Conservation (phyloP, 2,329 filamentous ascomycete species). For the Talaromyces sp. region DNA sequence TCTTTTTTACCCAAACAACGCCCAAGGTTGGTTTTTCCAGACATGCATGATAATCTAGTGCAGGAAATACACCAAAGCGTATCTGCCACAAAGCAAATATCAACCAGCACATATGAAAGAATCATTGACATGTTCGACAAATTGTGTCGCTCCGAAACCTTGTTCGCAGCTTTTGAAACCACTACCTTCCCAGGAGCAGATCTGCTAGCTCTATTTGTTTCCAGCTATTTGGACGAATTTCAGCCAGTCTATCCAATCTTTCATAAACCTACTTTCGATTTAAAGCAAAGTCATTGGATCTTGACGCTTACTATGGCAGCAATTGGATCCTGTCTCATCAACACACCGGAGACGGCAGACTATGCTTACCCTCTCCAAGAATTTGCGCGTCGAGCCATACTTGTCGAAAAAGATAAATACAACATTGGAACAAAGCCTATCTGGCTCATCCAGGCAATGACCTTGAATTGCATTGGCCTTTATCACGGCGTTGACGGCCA, state of each 20-base stretch:
- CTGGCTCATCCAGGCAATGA: conserved; percentile 31
- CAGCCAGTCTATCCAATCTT: conserved; percentile 42
- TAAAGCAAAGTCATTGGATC: conserved; percentile 39
- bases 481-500: conserved; percentile 28
- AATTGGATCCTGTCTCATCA: conserved; percentile 39
- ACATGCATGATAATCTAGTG: conserved; percentile 21
- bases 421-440: conserved; percentile 20
- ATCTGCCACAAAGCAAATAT: conserved; percentile 21
- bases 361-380: conserved; percentile 40
- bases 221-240: conserved; percentile 39
- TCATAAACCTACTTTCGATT: conserved; percentile 38
- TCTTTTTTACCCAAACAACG: conserved; percentile 4
- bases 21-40: conserved; percentile 21
- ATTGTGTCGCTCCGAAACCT: conserved; percentile 31
- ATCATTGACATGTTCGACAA: conserved; percentile 31
- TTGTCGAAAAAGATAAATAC: conserved; percentile 32
- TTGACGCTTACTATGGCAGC: conserved; percentile 39
- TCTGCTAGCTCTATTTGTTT: conserved; percentile 31
- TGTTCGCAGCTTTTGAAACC: conserved; percentile 33
- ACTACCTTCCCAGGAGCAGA: conserved; percentile 29
- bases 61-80: conserved; percentile 22
- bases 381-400: conserved; percentile 39
- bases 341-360: conserved; percentile 26
- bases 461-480: conserved; percentile 34
- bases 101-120: conserved; percentile 27